Base-by-base conservation (phyloP, 768 basidiomycete species). In the Pisolithus marmoratus region DNA sequence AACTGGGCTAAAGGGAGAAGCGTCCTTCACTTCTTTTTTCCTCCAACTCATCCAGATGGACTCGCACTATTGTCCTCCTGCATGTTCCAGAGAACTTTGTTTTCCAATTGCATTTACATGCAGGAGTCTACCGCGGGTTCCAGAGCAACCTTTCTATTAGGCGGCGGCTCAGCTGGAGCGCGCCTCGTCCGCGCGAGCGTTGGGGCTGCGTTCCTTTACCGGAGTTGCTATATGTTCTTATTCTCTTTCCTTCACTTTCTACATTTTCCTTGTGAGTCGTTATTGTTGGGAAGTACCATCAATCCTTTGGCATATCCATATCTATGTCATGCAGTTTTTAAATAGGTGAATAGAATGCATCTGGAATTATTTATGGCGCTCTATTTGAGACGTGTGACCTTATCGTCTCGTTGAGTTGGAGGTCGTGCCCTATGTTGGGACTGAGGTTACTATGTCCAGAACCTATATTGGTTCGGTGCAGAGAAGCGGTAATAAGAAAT, bases 1-100 rank as follows among this genome's bases (percentile, higher is more conserved):
- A 41, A 19, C n/a, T 9, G 4, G 12, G 3, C 3, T 6, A 38
- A 38, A 38, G 6, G 14, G 19, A 27, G n/a, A 24, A 47, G 9
- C 19, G n/a, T 9, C 3, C 5, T 19, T 3, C 34, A 14, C 5
- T 34, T 14, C 0, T 8, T 31, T 8, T 38, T 50, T 53, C 50
- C 46, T 22, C 27, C 50, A 62, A 61, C 65, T 67, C 63, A 67
- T 67, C 63, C 48, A 20, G 6, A 29, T 26, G 67, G 66, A 67
- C 66, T 63, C 54, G 67, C 67, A 69, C 65, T 67, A 69, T 68
- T 68, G 66, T 68, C 66, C 66, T 62, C 67, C 63, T 68, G 67
- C 60, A 53, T 38, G 54, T 5, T 2, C 20, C 20, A 5, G 9
- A 5, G 37, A 40, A 49, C 22, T 45, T 41, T 23, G 40, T 22